Conservation (phyloP, 106 monocot species). For the Ottelia alismoides region DNA sequence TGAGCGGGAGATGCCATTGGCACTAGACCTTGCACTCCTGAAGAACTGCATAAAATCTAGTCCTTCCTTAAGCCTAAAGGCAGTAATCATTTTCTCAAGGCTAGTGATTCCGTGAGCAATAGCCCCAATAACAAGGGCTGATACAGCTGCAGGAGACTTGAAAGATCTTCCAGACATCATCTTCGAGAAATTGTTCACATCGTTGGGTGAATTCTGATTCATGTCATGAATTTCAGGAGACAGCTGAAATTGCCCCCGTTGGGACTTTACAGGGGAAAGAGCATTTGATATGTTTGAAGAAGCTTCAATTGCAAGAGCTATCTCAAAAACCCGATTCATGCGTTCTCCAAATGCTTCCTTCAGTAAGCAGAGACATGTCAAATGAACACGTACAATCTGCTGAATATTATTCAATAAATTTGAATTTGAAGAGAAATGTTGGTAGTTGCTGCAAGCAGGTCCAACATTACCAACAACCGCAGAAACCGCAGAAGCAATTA, state of each 20-base stretch:
- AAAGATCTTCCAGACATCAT: slow-evolving; percentile 31
- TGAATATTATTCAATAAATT: slow-evolving; percentile 41
- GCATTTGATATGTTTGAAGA: too few relatives aligned
- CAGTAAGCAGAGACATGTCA: slow-evolving; percentile 66
- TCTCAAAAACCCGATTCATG: slow-evolving; percentile 56
- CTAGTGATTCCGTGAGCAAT: slow-evolving; percentile 62
- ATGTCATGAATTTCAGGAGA: slow-evolving; percentile 69
- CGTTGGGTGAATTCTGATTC: slow-evolving; percentile 44
- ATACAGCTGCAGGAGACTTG: slow-evolving; percentile 74
- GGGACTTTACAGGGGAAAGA: slow-evolving; percentile 38
- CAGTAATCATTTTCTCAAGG: slow-evolving; percentile 73
- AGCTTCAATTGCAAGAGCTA: slow-evolving; percentile 78
- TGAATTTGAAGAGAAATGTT: slow-evolving; percentile 18
- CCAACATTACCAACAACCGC: slow-evolving; percentile 74
- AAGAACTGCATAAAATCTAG: slow-evolving; percentile 76
- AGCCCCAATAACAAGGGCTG: slow-evolving; percentile 79
- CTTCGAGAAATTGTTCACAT: slow-evolving; percentile 46
- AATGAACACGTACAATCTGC: slow-evolving; percentile 63
- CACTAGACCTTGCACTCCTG: slow-evolving; percentile 51
- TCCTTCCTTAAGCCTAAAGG: slow-evolving; percentile 79
- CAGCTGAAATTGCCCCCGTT: slow-evolving; percentile 62
- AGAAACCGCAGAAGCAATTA: slow-evolving; percentile 77
- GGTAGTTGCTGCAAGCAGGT: slow-evolving; percentile 32
- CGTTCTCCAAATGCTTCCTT: slow-evolving; percentile 91
- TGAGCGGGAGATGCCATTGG: slow-evolving; percentile 77